These are phyloP conservation scores for Monascus purpureus DNA, from an alignment of 495 filamentous ascomycete species.

Conservation along the genomic window DNA sequence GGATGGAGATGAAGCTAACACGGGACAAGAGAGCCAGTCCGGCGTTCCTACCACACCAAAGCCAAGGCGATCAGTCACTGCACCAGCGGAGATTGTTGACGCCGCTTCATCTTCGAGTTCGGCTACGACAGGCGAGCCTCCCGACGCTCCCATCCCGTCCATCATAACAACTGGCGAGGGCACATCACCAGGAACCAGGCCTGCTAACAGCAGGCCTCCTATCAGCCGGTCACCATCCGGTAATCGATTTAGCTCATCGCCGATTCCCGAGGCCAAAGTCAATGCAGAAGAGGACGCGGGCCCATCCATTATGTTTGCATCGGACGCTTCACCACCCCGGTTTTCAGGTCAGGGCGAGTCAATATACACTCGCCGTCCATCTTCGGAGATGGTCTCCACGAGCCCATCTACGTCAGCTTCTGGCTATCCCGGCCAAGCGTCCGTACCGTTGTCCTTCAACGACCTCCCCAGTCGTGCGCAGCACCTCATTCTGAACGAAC, in stretches of 20 bases:
- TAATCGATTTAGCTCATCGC: slow-evolving; percentile 53
- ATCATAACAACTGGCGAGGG: slow-evolving; percentile 37
- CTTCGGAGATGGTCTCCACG: slow-evolving; percentile 10
- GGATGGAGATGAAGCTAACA: slow-evolving; percentile 13
- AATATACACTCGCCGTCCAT: slow-evolving; percentile 34
- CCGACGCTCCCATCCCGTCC: slow-evolving; percentile 17
- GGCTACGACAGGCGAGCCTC: slow-evolving; percentile 1
- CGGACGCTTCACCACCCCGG: slow-evolving; percentile 31
- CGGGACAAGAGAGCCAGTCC: slow-evolving; percentile 5
- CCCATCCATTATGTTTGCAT: slow-evolving; percentile 66
- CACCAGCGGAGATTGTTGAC: not conserved
- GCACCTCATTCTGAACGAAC: slow-evolving; percentile 74
- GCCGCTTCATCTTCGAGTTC: not conserved
- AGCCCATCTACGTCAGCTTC: slow-evolving; percentile 16
- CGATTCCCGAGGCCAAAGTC: slow-evolving; percentile 60
- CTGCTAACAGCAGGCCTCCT: slow-evolving; percentile 12
- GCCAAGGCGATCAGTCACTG: not conserved
- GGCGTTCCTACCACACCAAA: too few relatives aligned
- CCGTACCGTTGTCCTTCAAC: slow-evolving; percentile 64
- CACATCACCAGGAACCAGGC: slow-evolving; percentile 19
- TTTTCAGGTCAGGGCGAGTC: slow-evolving; percentile 27
- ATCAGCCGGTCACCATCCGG: slow-evolving; percentile 24
- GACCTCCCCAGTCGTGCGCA: slow-evolving; percentile 71
- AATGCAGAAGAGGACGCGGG: slow-evolving; percentile 48
- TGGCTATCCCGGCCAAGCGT: slow-evolving; percentile 39